These are phyloP conservation scores for Parasarocladium wereldwijsianum DNA, from an alignment of 2,329 filamentous ascomycete genomes.

Conservation along the genomic window DNA sequence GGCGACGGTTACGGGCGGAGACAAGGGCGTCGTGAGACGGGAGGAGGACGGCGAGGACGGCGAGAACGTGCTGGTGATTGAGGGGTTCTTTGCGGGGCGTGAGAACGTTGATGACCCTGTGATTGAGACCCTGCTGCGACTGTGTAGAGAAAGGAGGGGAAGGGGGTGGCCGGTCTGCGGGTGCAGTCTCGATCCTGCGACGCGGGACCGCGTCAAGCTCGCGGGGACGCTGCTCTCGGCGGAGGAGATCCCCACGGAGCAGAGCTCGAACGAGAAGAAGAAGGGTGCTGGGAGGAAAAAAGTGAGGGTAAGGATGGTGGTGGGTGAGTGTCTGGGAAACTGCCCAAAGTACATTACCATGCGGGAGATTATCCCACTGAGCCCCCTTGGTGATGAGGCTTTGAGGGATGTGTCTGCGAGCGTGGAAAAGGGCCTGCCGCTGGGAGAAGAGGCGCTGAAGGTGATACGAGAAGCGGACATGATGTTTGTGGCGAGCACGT, in stretches of 20 bases:
- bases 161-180: conserved; percentile 37
- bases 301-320: conserved; percentile 46
- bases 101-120: conserved; percentile 60
- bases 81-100: conserved; percentile 40
- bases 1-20: conserved; percentile 68
- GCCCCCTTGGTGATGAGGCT: too few species aligned
- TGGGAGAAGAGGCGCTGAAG: conserved; percentile 39
- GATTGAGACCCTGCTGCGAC: conserved; percentile 44
- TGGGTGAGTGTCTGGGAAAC: conserved; percentile 64
- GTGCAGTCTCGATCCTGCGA: conserved; percentile 37
- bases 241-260: conserved; percentile 33
- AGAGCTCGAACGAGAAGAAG: too few species aligned
- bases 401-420: conserved; percentile 36
- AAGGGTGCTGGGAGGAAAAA: conserved; percentile 14
- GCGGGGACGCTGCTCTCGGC: conserved; percentile 56
- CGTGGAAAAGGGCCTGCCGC: conserved; percentile 20
- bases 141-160: conserved; percentile 31
- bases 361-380: conserved; percentile 40
- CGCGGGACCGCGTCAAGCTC: conserved; percentile 56
- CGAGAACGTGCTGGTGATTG: conserved; percentile 47
- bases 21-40: conserved; percentile 49
- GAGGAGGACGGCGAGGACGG: conserved; percentile 35
- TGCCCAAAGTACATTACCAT: conserved; percentile 81
- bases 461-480: conserved; percentile 53
- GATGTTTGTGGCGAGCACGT: conserved; percentile 61